Evolutionary conservation across 305 asterid species (phyloP), one percentile per base, ranked within the genome.

Genomic region (Plantago rigida): DNA sequence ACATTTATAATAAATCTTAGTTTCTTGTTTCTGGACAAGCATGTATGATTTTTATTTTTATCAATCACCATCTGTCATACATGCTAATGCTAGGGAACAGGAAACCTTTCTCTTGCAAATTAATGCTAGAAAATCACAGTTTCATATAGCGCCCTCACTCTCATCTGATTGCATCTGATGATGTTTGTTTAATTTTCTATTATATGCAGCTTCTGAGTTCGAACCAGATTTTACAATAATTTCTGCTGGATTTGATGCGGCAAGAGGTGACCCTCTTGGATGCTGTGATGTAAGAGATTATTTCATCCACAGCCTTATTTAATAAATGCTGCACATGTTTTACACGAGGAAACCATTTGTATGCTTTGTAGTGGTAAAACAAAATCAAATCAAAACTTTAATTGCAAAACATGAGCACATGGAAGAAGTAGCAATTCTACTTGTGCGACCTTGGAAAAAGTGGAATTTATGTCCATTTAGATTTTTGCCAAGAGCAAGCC

Each of bases 211-310:
- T 66, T 80, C 87, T 56, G 87, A 81, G 71, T 92, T 84, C 70
- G 80, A 79, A 73, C 95, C 99, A 50, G 99, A 92, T 71, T 86
- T 88, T 57, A 92, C 94, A 3, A 88, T 92, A 63, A 88, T 92
- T 61, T 92, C 99, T 70, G 95, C 99, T 65, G 99, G 99, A 76
- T 92, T 92, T 83, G 99, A 92, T 82, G 99, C 99, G 74, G 99
- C 99, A 47, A 84, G 96, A 66, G 96, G 88, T 42, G 99, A 92
- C 71, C 99, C 99, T 59, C 96, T 88, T 70, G 99, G 99, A 66
- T 76, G 96, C 78, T 92, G 99, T 65, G 94, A 92, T 72, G 99
- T 92, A 85, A 74, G 78, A 24, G 63, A 55, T 65, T 66, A 14
- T 46, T 46, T 71, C 54, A 44, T 39, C 13, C 24, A 10, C 44